Base-by-base conservation (phyloP, 1,284 basidiomycete genomes). In the Heterobasidion irregulare region DNA sequence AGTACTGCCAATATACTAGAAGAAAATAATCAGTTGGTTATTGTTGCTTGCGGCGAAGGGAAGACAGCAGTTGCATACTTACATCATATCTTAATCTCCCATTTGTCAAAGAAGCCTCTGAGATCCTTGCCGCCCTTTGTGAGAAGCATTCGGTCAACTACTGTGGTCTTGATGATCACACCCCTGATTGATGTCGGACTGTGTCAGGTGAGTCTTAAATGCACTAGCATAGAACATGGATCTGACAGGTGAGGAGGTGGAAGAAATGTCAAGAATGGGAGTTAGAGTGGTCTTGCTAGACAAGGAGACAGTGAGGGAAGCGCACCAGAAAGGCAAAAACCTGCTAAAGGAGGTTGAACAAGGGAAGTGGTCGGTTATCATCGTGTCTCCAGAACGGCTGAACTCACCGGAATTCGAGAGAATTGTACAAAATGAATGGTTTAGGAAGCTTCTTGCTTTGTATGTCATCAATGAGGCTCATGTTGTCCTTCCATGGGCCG, bases 361-460 rank as follows among this genome's bases (percentile, higher is more conserved):
- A 1, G 15, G 52, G 18, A 12, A 44, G 5, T 58, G 49, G 47
- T 36, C 38, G 6, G 35, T 52, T 1, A 47, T 58, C 2, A 50
- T 58, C 1, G 16, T 50, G n/a, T 56, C 57, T 15, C 57, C 57
- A 12, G 57, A 58, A 43, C 26, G 54, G 10, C 54, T 58, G 16
- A 56, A 18, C 7, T 50, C 50, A 2, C 34, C 3, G 8, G 45
- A 56, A 35, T 33, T 58, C 34, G 54, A 53, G 35, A 43, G 10
- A 1, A 51, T 58, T 1, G 38, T 58, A 10, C 41, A 51, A 4
- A 16, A 47, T 16, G 16, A 49, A 1, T 7, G 2, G 1, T 55
- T 58, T 34, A 34, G 26, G 5, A 32, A 50, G 10, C 50, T 33
- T 12, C 4, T 55, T 1, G 33, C 34, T 2, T 33, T 55, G 12